These are phyloP conservation scores for Volvox africanus DNA, from an alignment of 139 green algal species.

Conservation along the genomic window DNA sequence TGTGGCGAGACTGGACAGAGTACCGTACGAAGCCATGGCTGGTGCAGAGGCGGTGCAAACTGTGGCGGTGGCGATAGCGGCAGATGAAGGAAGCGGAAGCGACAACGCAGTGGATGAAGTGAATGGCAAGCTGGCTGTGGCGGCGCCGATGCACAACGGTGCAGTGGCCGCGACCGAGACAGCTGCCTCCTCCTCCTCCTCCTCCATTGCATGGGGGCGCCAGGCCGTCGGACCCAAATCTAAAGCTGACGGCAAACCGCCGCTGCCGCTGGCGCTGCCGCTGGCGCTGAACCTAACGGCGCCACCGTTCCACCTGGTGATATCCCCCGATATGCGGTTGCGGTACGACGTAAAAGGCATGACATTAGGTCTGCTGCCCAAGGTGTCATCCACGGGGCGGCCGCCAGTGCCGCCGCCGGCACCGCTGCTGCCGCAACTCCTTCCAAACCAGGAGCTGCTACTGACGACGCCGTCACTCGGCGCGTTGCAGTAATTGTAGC, in stretches of 20 bases:
- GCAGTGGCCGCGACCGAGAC: neutral
- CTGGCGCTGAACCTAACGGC: neutral
- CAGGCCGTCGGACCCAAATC: neutral
- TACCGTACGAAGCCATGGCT: neutral
- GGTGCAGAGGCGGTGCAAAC: no score
- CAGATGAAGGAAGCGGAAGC: neutral
- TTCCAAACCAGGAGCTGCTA: neutral
- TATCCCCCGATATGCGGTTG: neutral
- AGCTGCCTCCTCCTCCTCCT: no score
- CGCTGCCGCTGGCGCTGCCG: no score
- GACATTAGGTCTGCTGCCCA: neutral
- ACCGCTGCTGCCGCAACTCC: neutral
- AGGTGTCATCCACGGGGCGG: neutral
- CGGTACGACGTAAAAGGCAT: neutral
- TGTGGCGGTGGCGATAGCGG: neutral
- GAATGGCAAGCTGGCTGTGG: neutral
- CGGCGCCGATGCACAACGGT: no score
- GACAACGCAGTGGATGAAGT: neutral
- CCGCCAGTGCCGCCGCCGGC: neutral
- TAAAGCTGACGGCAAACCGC: neutral
- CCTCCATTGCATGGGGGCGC: neutral
- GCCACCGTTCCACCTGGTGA: neutral
- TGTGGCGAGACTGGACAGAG: neutral
- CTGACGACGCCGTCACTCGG: neutral
- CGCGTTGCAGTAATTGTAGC: neutral